Base-by-base conservation (phyloP, 805 yeast species). In the Metschnikowia kofuensis region DNA sequence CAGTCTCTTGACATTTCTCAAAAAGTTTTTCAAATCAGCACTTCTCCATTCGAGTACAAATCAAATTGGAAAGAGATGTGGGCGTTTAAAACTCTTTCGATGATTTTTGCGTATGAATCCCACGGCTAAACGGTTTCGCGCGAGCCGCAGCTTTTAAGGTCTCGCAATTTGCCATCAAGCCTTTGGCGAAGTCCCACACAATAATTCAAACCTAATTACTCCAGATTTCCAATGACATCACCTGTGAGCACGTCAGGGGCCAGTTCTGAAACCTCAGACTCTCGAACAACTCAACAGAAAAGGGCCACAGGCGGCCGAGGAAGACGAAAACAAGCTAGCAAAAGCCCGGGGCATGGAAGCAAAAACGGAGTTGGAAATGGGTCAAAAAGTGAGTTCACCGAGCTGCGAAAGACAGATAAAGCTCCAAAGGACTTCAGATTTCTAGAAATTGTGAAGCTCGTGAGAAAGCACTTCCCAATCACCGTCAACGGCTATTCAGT, bases 401-500 rank as follows among this genome's bases (percentile, higher is more conserved):
- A 58, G 31, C n/a, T 40, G 30, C 39, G 26, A 12, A 45, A 45
- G 31, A 13, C 29, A 31, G 44, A 35, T 32, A 38, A 27, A 29
- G 45, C 40, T 2, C 10, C 50, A 1, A 57, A 60, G 30, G 65
- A 61, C 39, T 58, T 58, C 39, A 58, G 64, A 47, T 58, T 59
- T 38, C 60, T 55, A 11, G 72, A 72, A 51, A 54, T 70, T n/a
- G 60, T 60, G 41, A 71, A 72, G 48, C 58, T 72, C 16, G 49
- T 67, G 29, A 62, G 62, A 35, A 54, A 58, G 15, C 63, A 60
- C 50, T 57, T 54, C 15, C 76, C 75, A 7, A 58, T 71, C 10
- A 70, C 76, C 11, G 58, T 72, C 32, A 72, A 72, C 51, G 76
- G 76, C 1, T 47, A 55, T 28, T 49, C 62, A 8, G 54, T 54